These are phyloP conservation scores for Colletotrichum truncatum DNA, from an alignment of 2,329 filamentous ascomycete species.

Conservation along the genomic window DNA sequence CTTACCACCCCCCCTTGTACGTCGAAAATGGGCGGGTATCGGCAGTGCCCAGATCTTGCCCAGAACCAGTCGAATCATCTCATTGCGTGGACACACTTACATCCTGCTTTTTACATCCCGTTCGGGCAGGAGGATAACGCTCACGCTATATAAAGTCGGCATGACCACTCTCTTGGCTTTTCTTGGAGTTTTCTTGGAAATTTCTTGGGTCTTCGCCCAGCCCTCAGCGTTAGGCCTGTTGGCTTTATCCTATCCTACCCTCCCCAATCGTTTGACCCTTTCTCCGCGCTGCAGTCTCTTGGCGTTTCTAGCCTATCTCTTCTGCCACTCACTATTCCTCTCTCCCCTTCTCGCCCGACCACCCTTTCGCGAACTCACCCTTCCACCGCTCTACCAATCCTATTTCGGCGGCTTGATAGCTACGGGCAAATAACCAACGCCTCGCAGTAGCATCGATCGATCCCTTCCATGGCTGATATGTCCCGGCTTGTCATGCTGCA, in stretches of 20 bases:
- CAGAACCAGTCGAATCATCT: conserved; percentile 19
- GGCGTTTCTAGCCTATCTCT: conserved; percentile 19
- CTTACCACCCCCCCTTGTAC: neutral
- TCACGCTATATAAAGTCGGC: conserved; percentile 21
- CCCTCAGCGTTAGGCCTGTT: neutral
- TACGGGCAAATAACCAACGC: neutral
- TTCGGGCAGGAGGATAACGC: conserved; percentile 27
- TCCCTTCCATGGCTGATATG: neutral
- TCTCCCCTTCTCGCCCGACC: neutral
- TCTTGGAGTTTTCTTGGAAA: conserved; percentile 27
- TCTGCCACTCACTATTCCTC: neutral
- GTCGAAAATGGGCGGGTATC: neutral
- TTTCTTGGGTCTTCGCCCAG: conserved; percentile 3
- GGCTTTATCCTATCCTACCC: neutral
- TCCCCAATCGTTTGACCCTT: neutral
- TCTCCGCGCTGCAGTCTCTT: conserved; percentile 6
- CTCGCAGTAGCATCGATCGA: neutral
- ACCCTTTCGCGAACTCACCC: neutral
- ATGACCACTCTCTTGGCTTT: conserved; percentile 25
- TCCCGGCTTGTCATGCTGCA: neutral
- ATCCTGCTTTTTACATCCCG: neutral
- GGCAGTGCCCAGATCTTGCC: conserved; percentile 10
- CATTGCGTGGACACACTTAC: neutral
- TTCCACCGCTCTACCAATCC: neutral
- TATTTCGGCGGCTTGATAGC: neutral